Percentiles rank a stretch among this genome's conserved stretches.
These are phyloP conservation scores for Phialophora expanda DNA, from an alignment of 2,329 filamentous ascomycete species.

Conservation along the genomic window DNA sequence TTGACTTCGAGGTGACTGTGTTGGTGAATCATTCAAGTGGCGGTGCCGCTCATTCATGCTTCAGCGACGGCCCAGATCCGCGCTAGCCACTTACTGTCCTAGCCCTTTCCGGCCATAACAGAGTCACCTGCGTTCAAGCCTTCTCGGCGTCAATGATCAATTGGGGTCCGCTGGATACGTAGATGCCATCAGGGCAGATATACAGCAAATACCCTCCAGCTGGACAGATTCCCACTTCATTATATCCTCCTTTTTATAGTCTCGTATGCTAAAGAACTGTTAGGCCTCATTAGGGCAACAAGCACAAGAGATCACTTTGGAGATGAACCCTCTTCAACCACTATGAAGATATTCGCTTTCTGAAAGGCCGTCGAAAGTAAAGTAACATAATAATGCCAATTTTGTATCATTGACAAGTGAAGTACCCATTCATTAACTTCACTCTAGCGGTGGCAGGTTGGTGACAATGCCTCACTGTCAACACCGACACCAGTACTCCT, in stretches of 20 bases:
- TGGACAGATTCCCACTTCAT: too few relatives aligned
- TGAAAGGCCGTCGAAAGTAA: neutral
- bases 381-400: neutral
- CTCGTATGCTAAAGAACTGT: neutral
- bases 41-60: neutral
- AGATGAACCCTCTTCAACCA: neutral
- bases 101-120: neutral
- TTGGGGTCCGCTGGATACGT: too few relatives aligned
- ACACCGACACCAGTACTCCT: neutral
- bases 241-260: neutral
- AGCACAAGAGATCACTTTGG: neutral
- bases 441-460: neutral
- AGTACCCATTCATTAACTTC: neutral
- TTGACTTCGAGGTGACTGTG: neutral
- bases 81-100: neutral
- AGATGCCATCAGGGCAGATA: too few relatives aligned
- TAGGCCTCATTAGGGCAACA: too few relatives aligned
- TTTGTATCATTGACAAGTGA: neutral
- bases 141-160: too few relatives aligned
- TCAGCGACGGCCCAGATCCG: neutral
- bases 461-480: neutral
- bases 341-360: neutral
- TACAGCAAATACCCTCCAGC: too few relatives aligned
- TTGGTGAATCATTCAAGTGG: neutral
- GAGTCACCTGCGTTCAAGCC: too few relatives aligned